These are phyloP conservation scores for Penicillium sp. DNA, from an alignment of 2,329 filamentous ascomycete species.

Conservation along the genomic window DNA sequence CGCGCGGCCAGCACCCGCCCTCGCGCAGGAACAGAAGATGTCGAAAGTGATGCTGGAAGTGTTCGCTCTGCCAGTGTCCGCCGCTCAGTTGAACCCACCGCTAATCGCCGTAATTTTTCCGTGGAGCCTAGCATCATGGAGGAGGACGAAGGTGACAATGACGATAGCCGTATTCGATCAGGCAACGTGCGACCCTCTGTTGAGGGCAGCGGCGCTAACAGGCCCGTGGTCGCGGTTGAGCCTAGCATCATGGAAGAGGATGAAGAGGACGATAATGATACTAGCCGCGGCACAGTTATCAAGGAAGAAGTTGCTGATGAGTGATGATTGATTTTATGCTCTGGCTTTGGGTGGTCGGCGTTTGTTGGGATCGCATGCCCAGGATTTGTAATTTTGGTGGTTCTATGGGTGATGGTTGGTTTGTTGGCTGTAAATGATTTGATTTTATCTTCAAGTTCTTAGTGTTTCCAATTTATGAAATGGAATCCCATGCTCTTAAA, in stretches of 20 bases:
- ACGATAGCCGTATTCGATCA: slow-evolving; percentile 34
- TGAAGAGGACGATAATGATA: slow-evolving; percentile 39
- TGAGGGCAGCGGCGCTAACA: slow-evolving; percentile 27
- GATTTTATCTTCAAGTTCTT: background rate
- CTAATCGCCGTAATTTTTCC: slow-evolving; percentile 31
- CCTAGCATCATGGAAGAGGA: slow-evolving; percentile 45
- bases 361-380: slow-evolving; percentile 1
- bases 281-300: slow-evolving; percentile 37
- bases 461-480: background rate
- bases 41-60: slow-evolving; percentile 35
- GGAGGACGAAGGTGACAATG: slow-evolving; percentile 36
- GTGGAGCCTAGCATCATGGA: slow-evolving; percentile 45
- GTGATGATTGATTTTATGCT: slow-evolving; percentile 24
- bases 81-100: slow-evolving; percentile 35
- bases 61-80: slow-evolving; percentile 36
- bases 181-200: slow-evolving; percentile 30
- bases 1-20: slow-evolving; percentile 36
- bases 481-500: background rate
- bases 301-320: slow-evolving; percentile 38
- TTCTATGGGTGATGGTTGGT: background rate
- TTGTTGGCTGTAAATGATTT: slow-evolving; percentile 10
- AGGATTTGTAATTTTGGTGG: background rate
- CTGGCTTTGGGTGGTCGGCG: slow-evolving; percentile 22
- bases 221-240: slow-evolving; percentile 34
- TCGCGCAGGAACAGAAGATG: slow-evolving; percentile 38